Evolutionary conservation across 2,329 filamentous ascomycete species (phyloP).

Genomic region (Pseudogymnoascus sp.): DNA sequence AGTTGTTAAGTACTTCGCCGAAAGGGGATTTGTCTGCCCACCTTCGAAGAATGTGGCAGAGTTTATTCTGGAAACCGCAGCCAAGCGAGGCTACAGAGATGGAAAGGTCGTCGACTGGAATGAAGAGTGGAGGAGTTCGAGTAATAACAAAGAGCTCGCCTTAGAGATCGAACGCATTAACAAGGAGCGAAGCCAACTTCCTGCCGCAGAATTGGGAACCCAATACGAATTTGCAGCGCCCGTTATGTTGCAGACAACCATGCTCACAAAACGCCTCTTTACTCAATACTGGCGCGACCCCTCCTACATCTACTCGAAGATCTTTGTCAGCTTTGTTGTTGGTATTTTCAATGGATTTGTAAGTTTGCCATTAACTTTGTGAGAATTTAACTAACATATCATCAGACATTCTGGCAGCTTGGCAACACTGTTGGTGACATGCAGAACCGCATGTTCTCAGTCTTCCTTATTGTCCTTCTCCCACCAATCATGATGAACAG

Average conservation of each 20-base stretch:
- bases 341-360: constrained; percentile 52
- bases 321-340: constrained; percentile 46
- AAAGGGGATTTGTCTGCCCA: constrained; percentile 48
- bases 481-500: constrained; percentile 53
- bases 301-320: constrained; percentile 44
- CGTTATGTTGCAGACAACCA: constrained; percentile 55
- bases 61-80: constrained; percentile 26
- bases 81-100: constrained; percentile 28
- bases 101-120: constrained; percentile 57
- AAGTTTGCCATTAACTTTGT: constrained; percentile 27
- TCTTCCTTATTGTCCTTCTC: constrained; percentile 60
- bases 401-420: constrained; percentile 54
- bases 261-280: constrained; percentile 59
- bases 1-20: constrained; percentile 58
- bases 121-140: constrained; percentile 62
- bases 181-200: constrained; percentile 44
- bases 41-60: constrained; percentile 48
- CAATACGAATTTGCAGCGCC: constrained; percentile 69
- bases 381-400: constrained; percentile 23
- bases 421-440: constrained; percentile 45
- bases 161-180: constrained; percentile 60
- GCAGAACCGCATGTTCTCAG: constrained; percentile 51
- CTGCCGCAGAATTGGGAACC: constrained; percentile 38
- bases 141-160: constrained; percentile 49
- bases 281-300: constrained; percentile 57